Conservation (phyloP, 2,329 filamentous ascomycete genomes). For the Xylariaceae sp. region DNA sequence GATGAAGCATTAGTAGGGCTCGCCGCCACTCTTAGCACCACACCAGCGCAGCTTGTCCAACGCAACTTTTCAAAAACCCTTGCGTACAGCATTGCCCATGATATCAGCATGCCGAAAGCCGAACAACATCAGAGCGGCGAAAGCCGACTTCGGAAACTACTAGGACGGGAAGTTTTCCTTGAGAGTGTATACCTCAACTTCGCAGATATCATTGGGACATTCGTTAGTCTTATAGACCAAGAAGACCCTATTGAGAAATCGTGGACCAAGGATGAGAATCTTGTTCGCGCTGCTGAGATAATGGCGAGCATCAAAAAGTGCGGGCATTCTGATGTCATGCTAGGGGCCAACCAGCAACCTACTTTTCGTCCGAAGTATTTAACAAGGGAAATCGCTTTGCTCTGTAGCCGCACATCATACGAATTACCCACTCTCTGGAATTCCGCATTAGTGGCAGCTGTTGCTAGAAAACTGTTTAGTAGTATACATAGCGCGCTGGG, state of each 20-base stretch:
- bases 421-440: conserved; percentile 74
- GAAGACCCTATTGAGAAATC: conserved; percentile 75
- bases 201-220: conserved; percentile 74
- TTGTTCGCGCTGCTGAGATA: conserved; percentile 65
- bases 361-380: conserved; percentile 82
- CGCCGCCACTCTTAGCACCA: conserved; percentile 59
- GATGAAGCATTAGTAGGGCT: conserved; percentile 67
- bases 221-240: conserved; percentile 79
- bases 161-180: conserved; percentile 71
- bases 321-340: conserved; percentile 66
- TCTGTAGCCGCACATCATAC: conserved; percentile 75
- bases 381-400: conserved; percentile 73
- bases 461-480: conserved; percentile 79
- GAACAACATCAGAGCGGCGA: conserved; percentile 63
- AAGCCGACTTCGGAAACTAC: conserved; percentile 67
- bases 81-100: conserved; percentile 83
- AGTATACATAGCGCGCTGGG: conserved; percentile 84
- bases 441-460: conserved; percentile 72
- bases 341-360: conserved; percentile 85
- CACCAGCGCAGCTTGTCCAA: conserved; percentile 64
- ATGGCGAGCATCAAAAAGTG: conserved; percentile 73
- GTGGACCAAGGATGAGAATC: conserved; percentile 64
- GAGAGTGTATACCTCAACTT: conserved; percentile 72
- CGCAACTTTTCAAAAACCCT: conserved; percentile 77
- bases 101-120: conserved; percentile 59